Evolutionary conservation across 2,329 filamentous ascomycete genomes (phyloP), one percentile per base, ranked within the genome.

Genomic region (Ascosphaera aggregata): DNA sequence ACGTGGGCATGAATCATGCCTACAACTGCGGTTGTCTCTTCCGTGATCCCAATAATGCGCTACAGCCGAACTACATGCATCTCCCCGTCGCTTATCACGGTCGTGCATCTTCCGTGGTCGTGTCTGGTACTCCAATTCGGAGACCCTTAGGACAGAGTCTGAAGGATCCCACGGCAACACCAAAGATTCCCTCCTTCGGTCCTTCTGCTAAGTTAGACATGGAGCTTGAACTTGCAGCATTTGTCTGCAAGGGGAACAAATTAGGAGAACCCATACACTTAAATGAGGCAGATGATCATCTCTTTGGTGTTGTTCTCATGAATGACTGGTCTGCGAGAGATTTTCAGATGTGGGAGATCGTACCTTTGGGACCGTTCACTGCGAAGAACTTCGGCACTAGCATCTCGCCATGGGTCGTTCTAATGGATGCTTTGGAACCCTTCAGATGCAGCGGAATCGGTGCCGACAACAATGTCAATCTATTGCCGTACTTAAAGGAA

Each of bases 261-360:
- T 62, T 81, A 49, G 79, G 80, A 4, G 59, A 67, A 40, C 66
- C 72, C 0, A 64, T 89, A 16, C 56, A 62, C 1, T 67, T 85
- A 17, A 57, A 61, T 2, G 59, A 75, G 35, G 80, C 80, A 0
- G 71, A 75, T 39, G 67, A 80, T 15, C 65, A 73, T 48, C 65
- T 91, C 19, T 89, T 89, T 50, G 81, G 81, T 11, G 65, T 81
- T 18, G 80, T 89, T 0, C 57, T 91, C 41, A 69, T 91, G 64
- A 91, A 91, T 48, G 81, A 91, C 56, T 91, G 81, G 81, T 81
- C 75, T 40, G 80, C 80, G 3, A 64, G 80, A 44, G 80, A 89
- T 48, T 75, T 89, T 38, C 81, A 91, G 52, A 68, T 69, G 0
- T 89, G 79, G 79, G 81, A 91, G 55, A 85, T 85, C 47, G 67